Conservation (phyloP, 2,329 filamentous ascomycete species). For the Pseudogymnoascus sp. region DNA sequence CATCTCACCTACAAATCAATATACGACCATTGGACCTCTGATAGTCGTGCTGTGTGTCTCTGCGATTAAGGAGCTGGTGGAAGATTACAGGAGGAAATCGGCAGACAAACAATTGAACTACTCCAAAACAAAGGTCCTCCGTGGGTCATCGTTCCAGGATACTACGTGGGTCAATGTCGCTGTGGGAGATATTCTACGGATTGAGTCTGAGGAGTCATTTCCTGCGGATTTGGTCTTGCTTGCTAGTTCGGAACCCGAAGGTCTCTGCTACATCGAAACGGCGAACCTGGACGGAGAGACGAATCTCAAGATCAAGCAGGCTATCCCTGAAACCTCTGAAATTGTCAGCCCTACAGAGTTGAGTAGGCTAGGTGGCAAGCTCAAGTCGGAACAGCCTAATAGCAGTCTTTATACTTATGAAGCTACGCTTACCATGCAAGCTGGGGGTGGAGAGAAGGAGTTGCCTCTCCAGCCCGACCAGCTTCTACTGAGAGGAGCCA, state of each 20-base stretch:
- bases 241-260: conserved; percentile 93
- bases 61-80: conserved; percentile 85
- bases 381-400: conserved; percentile 95
- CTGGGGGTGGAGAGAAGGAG: conserved; percentile 88
- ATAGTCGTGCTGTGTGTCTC: conserved; percentile 88
- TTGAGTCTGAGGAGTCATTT: conserved; percentile 91
- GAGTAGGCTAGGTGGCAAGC: conserved; percentile 73
- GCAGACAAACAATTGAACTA: conserved; percentile 84
- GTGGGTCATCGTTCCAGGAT: conserved; percentile 76
- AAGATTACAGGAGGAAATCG: conserved; percentile 83
- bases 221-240: conserved; percentile 88
- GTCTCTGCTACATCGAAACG: conserved; percentile 96
- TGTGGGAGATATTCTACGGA: conserved; percentile 86
- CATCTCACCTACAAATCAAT: conserved; percentile 89
- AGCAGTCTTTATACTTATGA: conserved; percentile 98
- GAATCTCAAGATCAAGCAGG: conserved; percentile 98
- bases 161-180: conserved; percentile 90
- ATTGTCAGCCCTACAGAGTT: conserved; percentile 83
- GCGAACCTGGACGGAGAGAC: conserved; percentile 97
- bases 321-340: conserved; percentile 80
- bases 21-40: conserved; percentile 93
- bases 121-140: conserved; percentile 74
- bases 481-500: conserved; percentile 84
- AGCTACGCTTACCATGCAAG: conserved; percentile 84
- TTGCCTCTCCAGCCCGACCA: conserved; percentile 85